Base-by-base conservation (phyloP, 805 yeast genomes). In the Ogataea nakhonphanomensis region DNA sequence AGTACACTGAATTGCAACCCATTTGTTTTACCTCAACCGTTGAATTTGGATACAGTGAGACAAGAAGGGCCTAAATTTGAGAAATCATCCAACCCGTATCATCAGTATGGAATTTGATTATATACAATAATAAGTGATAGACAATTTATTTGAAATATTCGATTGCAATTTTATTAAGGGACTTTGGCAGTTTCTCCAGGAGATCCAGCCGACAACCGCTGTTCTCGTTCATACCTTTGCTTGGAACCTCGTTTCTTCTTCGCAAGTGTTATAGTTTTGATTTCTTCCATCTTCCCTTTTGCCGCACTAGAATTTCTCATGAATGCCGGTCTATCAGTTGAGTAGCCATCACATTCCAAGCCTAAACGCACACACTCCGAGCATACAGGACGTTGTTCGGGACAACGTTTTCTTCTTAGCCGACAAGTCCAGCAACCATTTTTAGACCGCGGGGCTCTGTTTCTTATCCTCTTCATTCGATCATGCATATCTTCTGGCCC, bases 351-450 rank as follows among this genome's bases (percentile, higher is more conserved):
- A 58, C 93, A 84, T 2, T 50, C 53, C 14, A 84, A 57, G 7
- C 78, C 76, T 15, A 84, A 64, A 35, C 80, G 62, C 2, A 51
- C 50, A 58, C 93, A 84, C 48, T 77, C 79, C 7, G 56, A 54
- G 55, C 93, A 84, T 4, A 41, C 52, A 1, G 90, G 89, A 48
- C 66, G 70, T 43, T 76, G 77, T 52, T 78, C 87, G 1, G 85
- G 74, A 53, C 91, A 84, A 48, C 81, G 76, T 57, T 84, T 84
- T 48, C 85, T 79, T 28, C 93, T 69, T 12, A 81, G 60, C 42
- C 90, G 62, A 55, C 91, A 84, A 5, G 86, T 84, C 91, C 91
- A 84, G 54, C 93, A 84, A 0, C 90, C 90, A 23, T 66, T 55
- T 35, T 54, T 55, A 10, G 55, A 52, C 26, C 59, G 40, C 2